Evolutionary conservation across 345 rosid genomes (phyloP).

Genomic region (Odontarrhena argentea): DNA sequence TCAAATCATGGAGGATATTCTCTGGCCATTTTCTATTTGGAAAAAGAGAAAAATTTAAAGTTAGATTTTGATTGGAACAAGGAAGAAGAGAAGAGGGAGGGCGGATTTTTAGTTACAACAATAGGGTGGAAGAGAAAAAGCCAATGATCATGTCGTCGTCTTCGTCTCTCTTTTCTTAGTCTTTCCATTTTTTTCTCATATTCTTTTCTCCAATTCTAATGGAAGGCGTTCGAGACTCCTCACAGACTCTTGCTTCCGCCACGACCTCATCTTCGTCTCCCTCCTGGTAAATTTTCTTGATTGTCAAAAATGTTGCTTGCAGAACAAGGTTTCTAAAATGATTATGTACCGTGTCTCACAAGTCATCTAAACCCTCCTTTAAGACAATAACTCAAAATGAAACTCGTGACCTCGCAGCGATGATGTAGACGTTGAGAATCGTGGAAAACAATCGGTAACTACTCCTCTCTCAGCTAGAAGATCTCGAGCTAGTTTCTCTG

Average conservation of each 20-base stretch:
- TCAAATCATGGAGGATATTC: constrained; percentile 27
- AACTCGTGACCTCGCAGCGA: constrained; percentile 38
- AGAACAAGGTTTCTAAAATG: neutral
- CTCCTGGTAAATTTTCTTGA: constrained; percentile 25
- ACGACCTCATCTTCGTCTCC: constrained; percentile 39
- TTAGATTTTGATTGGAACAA: constrained; percentile 2
- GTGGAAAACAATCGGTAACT: constrained; percentile 31
- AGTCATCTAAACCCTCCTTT: neutral
- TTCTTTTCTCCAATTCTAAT: constrained; percentile 29
- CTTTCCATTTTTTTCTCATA: constrained; percentile 22
- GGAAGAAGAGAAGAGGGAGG: constrained; percentile 15
- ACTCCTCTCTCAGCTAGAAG: constrained; percentile 40
- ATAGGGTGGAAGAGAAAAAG: constrained; percentile 26
- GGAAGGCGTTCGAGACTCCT: constrained; percentile 41
- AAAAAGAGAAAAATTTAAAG: neutral
- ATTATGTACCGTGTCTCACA: constrained; percentile 18
- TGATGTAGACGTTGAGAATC: constrained; percentile 37
- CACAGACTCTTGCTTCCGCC: constrained; percentile 35
- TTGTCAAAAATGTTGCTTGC: neutral
- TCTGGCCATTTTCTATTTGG: constrained; percentile 26
- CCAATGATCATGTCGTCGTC: constrained; percentile 32
- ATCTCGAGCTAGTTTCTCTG: constrained; percentile 53
- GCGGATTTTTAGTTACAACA: constrained; percentile 33
- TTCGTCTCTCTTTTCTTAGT: constrained; percentile 32
- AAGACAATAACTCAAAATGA: constrained; percentile 11